These are phyloP conservation scores for Kazachstania taianensis DNA, from an alignment of 805 yeast genomes.

Conservation along the genomic window DNA sequence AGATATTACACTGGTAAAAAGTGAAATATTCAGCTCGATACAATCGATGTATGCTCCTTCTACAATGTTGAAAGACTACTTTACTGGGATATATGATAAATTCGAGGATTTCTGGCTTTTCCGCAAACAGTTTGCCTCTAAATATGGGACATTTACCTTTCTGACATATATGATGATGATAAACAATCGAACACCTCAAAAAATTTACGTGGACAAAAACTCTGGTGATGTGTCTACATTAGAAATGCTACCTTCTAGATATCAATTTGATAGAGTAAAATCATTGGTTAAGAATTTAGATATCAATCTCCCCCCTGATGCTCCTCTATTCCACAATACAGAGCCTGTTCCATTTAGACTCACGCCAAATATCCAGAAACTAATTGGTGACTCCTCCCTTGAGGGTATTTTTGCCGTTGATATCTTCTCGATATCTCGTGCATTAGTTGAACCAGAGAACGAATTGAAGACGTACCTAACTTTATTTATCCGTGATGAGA, in stretches of 20 bases:
- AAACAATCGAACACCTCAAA: slow-evolving; percentile 86
- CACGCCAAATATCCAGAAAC: slow-evolving; percentile 88
- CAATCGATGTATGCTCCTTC: slow-evolving; percentile 82
- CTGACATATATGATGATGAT: slow-evolving; percentile 92
- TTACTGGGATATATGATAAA: slow-evolving; percentile 53
- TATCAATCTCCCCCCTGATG: slow-evolving; percentile 32
- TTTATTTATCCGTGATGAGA: slow-evolving; percentile 92
- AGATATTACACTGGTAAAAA: slow-evolving; percentile 76
- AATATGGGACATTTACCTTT: slow-evolving; percentile 86
- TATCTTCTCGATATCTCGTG: slow-evolving; percentile 74
- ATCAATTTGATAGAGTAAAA: slow-evolving; percentile 39
- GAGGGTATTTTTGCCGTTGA: slow-evolving; percentile 88
- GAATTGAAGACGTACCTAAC: slow-evolving; percentile 86
- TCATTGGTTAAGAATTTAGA: slow-evolving; percentile 30
- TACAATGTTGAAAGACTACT: slow-evolving; percentile 71
- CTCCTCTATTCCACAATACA: slow-evolving; percentile 80
- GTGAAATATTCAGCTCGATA: slow-evolving; percentile 84
- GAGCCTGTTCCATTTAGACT: slow-evolving; percentile 94
- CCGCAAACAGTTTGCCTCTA: slow-evolving; percentile 89
- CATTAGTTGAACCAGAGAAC: slow-evolving; percentile 82
- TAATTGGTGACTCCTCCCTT: slow-evolving; percentile 87
- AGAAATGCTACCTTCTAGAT: slow-evolving; percentile 88
- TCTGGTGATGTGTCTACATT: slow-evolving; percentile 90
- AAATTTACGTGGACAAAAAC: slow-evolving; percentile 68
- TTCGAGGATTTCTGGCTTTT: slow-evolving; percentile 96